Base-by-base conservation (phyloP, 2,329 filamentous ascomycete genomes). In the Diplodia intermedia region DNA sequence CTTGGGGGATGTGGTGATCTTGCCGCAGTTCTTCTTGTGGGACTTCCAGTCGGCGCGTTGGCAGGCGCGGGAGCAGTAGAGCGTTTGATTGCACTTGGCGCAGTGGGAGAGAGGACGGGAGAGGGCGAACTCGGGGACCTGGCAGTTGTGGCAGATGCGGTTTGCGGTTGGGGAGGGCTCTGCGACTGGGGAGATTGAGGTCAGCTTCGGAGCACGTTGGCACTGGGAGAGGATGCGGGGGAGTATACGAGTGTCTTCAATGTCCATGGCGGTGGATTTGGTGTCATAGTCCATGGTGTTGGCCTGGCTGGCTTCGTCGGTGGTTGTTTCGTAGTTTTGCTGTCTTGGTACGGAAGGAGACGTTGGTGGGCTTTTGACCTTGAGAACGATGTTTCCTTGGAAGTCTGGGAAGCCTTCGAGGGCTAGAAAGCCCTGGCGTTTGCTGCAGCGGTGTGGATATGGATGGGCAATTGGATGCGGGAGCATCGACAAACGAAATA, bases 31-130 rank as follows among this genome's bases (percentile, higher is more conserved):
- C 69, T 79, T 80, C 73, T 81, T 81, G 71, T 81, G 79, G 52
- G 73, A 70, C 67, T 80, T 80, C 70, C 75, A 73, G 43, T 77
- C 71, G 26, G 76, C 75, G 70, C 80, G 81, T 67, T 79, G 78
- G 72, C 79, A 81, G 36, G 81, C 78, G 26, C 79, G 78, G 8
- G 73, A 76, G 71, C 79, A 81, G 71, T 81, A 81, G 7, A 69
- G 66, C 15, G 77, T 74, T 65, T 74, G 79, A 68, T 81, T 77
- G 70, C 79, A 81, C 67, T 78, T 77, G 20, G 73, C 75, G 71
- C 79, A 81, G 38, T 33, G 18, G 14, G 15, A n/a, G 29, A 54
- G 52, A 3, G 26, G 14, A 29, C 29, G 29, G 1, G 29, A 4
- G 52, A 54, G 52, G 23, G 15, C 52, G 26, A 15, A 2, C 14